Conservation (phyloP, 2,329 filamentous ascomycete genomes). For the Decorospora gaudefroyi region DNA sequence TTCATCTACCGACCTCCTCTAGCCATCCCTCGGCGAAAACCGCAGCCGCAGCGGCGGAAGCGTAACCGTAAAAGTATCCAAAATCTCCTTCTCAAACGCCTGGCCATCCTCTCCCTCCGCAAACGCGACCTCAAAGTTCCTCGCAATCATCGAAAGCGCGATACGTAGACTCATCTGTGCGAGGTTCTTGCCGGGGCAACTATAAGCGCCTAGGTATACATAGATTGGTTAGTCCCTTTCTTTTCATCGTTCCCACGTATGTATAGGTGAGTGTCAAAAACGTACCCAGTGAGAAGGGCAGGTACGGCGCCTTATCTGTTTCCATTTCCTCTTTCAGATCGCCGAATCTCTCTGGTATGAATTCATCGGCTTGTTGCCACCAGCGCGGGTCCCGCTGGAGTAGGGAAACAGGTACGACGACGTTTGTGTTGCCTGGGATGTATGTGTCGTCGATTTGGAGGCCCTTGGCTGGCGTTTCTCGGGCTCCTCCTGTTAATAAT, state of each 20-base stretch:
- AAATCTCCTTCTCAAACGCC: conserved; percentile 23
- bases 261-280: not conserved
- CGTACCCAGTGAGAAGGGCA: conserved; percentile 23
- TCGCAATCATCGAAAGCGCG: conserved; percentile 17
- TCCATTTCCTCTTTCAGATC: conserved; percentile 22
- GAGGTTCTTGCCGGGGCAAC: conserved; percentile 26
- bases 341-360: conserved; percentile 25
- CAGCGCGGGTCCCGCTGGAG: conserved; percentile 21
- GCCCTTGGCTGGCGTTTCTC: conserved; percentile 48
- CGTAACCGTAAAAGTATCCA: conserved; percentile 30
- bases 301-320: conserved; percentile 23
- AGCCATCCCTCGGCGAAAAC: conserved; percentile 25
- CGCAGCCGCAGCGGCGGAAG: conserved; percentile 36
- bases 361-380: conserved; percentile 18
- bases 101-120: conserved; percentile 25
- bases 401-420: conserved; percentile 12
- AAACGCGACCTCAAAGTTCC: conserved; percentile 23
- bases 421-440: conserved; percentile 21
- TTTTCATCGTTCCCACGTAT: not conserved
- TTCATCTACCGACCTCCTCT: conserved; percentile 1
- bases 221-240: conserved; percentile 2
- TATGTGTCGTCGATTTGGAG: conserved; percentile 27
- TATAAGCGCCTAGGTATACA: conserved; percentile 22
- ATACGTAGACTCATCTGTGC: conserved; percentile 21
- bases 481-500: conserved; percentile 42